Percentiles rank a stretch among this genome's conserved stretches.
Evolutionary conservation across 2,329 filamentous ascomycete species (phyloP).

Genomic region (Ilyonectria sp.): DNA sequence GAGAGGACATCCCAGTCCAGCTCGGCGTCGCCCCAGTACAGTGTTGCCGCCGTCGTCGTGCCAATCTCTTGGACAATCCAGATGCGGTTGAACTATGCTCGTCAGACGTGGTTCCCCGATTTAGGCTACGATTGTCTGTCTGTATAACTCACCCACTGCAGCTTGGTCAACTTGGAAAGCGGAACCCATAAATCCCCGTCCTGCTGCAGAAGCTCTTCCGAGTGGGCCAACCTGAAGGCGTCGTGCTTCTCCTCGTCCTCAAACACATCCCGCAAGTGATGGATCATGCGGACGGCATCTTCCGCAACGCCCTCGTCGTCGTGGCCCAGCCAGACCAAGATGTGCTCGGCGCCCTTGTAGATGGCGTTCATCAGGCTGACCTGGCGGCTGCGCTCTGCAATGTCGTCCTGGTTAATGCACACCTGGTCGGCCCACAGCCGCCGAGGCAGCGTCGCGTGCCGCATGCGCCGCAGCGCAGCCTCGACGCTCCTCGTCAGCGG

Average conservation of each 20-base stretch:
- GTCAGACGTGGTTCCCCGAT: constrained; percentile 1
- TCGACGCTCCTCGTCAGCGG: constrained; percentile 50
- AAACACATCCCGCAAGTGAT: constrained; percentile 49
- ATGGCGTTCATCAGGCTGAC: constrained; percentile 57
- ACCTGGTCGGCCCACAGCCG: constrained; percentile 59
- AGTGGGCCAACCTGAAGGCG: constrained; percentile 49
- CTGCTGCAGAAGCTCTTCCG: constrained; percentile 49
- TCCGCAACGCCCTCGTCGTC: constrained; percentile 48
- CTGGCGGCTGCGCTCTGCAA: constrained; percentile 54
- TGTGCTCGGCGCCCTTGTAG: constrained; percentile 51
- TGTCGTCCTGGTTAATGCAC: constrained; percentile 58
- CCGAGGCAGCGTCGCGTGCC: constrained; percentile 43
- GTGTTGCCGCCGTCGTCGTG: constrained; percentile 50
- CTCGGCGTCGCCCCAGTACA: constrained; percentile 53
- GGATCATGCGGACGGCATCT: constrained; percentile 48
- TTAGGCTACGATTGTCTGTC: not conserved
- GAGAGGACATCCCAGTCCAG: constrained; percentile 54
- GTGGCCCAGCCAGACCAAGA: constrained; percentile 56
- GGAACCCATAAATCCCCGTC: constrained; percentile 50
- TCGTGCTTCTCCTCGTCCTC: constrained; percentile 49
- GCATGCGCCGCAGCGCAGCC: constrained; percentile 50
- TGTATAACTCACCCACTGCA: constrained; percentile 51
- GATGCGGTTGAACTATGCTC: constrained; percentile 52
- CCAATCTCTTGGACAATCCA: constrained; percentile 58
- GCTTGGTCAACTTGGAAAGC: constrained; percentile 50